Conservation (phyloP, 208 protist species). For the Trypanosoma vivax region DNA sequence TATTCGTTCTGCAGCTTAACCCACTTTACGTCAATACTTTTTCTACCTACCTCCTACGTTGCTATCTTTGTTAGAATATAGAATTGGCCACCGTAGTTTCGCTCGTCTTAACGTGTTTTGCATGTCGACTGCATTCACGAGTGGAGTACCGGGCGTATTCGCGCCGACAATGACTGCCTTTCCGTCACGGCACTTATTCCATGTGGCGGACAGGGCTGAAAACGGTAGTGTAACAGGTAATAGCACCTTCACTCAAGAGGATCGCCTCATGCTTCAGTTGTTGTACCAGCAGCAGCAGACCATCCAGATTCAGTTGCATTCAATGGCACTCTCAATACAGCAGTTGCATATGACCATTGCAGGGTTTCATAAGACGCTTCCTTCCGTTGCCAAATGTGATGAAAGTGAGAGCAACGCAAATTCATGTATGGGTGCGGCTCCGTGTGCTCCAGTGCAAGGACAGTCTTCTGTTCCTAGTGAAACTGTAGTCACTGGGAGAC, state of each 20-base stretch:
- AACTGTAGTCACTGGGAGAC: not conserved
- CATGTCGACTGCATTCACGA: conserved; percentile 14
- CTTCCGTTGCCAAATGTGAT: not conserved
- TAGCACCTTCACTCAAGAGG: conserved; percentile 43
- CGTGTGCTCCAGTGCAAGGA: not conserved
- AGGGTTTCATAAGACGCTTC: conserved; percentile 1
- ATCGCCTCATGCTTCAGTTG: conserved; percentile 68
- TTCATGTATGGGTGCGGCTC: not conserved
- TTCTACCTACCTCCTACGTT: conserved; percentile 5
- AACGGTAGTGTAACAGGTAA: conserved; percentile 1
- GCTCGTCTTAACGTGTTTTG: not conserved
- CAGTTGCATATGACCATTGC: conserved; percentile 35
- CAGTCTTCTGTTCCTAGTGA: not conserved
- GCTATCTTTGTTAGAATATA: conserved; percentile 9
- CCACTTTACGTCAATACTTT: not conserved
- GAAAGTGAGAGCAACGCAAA: not conserved
- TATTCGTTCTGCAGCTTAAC: too few relatives aligned
- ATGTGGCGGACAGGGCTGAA: conserved; percentile 5
- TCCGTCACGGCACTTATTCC: conserved; percentile 14
- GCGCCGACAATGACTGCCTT: conserved; percentile 17
- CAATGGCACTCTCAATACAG: conserved; percentile 60
- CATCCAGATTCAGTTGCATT: conserved; percentile 76
- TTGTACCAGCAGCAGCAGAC: conserved; percentile 82
- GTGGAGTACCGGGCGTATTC: conserved; percentile 19
- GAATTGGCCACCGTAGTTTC: not conserved